Evolutionary conservation across 257 asterid species (phyloP).

Genomic region (Solanum bukasovii): DNA sequence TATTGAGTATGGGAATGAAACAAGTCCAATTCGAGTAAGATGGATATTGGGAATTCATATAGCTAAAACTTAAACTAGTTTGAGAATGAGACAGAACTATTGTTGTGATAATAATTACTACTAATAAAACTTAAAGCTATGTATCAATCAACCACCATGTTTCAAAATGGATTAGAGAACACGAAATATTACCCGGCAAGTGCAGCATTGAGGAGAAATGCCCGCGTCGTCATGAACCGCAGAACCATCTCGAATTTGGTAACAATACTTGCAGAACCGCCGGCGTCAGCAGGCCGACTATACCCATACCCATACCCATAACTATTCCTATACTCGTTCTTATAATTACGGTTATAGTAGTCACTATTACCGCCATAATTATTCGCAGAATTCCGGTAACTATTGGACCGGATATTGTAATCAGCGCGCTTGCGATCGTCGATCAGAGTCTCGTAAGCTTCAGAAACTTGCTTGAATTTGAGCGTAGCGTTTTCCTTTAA

Average conservation of each 20-base stretch:
- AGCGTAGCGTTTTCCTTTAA: conserved; percentile 39
- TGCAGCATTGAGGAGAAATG: conserved; percentile 63
- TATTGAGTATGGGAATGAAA: neutral
- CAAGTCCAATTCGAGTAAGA: neutral
- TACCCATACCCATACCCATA: conserved; percentile 20
- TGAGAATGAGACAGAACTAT: too few relatives aligned
- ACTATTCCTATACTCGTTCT: conserved; percentile 11
- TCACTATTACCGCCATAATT: neutral
- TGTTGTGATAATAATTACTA: neutral
- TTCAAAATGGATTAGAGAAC: neutral
- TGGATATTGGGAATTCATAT: neutral
- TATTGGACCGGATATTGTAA: conserved; percentile 33
- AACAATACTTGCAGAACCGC: conserved; percentile 14
- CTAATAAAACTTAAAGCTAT: neutral
- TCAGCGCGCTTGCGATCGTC: conserved; percentile 75
- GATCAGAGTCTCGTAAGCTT: conserved; percentile 64
- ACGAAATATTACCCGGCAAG: conserved; percentile 40
- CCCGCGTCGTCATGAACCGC: conserved; percentile 44
- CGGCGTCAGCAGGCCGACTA: conserved; percentile 21
- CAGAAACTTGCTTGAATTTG: conserved; percentile 75
- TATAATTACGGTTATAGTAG: neutral
- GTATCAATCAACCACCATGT: neutral
- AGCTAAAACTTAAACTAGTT: neutral
- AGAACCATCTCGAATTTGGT: conserved; percentile 48
- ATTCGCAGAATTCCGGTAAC: neutral